Conservation (phyloP, 345 rosid genomes). For the Citrus inodora region DNA sequence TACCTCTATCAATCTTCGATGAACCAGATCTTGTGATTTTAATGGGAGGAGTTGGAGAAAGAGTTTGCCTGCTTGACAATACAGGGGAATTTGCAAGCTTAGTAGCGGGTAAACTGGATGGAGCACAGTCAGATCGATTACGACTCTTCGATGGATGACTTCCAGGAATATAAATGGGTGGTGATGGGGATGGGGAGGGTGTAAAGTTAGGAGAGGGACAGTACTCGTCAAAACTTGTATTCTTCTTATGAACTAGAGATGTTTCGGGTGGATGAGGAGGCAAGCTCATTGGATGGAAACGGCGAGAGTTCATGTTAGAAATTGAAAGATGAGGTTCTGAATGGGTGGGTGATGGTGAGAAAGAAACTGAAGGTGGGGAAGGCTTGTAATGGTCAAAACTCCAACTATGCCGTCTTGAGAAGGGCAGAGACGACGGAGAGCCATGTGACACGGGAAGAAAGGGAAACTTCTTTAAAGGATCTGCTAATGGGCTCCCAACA, state of each 20-base stretch:
- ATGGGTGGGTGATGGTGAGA: conserved; percentile 80
- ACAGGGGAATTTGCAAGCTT: conserved; percentile 41
- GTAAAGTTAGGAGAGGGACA: conserved; percentile 60
- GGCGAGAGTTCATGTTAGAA: conserved; percentile 47
- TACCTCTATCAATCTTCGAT: conserved; percentile 39
- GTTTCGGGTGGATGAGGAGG: conserved; percentile 66
- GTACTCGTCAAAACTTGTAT: conserved; percentile 47
- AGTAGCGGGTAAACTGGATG: conserved; percentile 55
- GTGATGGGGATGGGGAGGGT: conserved; percentile 68
- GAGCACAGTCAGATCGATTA: conserved; percentile 78
- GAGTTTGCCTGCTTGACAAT: conserved; percentile 39
- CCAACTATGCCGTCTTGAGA: conserved; percentile 90
- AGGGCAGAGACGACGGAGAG: conserved; percentile 77
- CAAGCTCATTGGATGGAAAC: conserved; percentile 35
- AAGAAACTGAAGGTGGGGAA: conserved; percentile 65
- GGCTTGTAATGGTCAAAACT: conserved; percentile 60
- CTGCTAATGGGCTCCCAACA: conserved; percentile 96
- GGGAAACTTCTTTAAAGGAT: conserved; percentile 79
- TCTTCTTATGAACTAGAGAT: conserved; percentile 42
- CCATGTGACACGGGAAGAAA: conserved; percentile 66
- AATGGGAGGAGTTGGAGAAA: conserved; percentile 60
- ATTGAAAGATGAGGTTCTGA: conserved; percentile 59
- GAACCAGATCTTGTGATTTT: conserved; percentile 38
- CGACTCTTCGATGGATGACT: conserved; percentile 36
- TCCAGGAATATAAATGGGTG: conserved; percentile 53